A percentile compares a stretch with the other conserved stretches of the same genome.
Evolutionary conservation across 148 eudicot genomes (phyloP).

Genomic region (Polygonum aviculare): DNA sequence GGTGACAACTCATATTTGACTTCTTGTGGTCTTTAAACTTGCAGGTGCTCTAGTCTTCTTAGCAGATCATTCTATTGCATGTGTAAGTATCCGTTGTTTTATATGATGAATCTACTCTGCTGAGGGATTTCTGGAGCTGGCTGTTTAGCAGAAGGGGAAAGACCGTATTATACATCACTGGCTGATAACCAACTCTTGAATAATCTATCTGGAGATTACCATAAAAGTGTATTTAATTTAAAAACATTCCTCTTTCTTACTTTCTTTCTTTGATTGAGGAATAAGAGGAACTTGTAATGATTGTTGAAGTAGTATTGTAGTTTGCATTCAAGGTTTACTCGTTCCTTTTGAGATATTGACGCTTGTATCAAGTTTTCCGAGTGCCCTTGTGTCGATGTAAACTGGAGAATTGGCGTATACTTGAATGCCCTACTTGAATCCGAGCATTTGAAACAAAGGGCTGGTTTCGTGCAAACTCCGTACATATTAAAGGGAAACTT

Average conservation of each 20-base stretch:
- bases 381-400: background rate
- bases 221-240: background rate
- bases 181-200: background rate
- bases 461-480: background rate
- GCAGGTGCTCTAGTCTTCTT: background rate
- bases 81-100: conserved; percentile 6
- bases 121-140: conserved; percentile 1
- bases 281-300: background rate
- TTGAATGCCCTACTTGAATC: background rate
- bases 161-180: background rate
- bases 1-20: background rate
- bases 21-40: background rate
- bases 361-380: background rate
- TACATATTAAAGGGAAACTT: background rate
- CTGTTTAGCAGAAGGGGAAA: background rate
- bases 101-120: background rate
- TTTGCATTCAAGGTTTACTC: background rate
- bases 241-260: background rate
- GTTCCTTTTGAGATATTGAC: background rate
- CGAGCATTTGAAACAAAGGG: background rate
- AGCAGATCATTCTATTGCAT: background rate
- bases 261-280: background rate
- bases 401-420: background rate
- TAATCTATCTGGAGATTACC: background rate
- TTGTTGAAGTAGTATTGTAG: background rate